These are phyloP conservation scores for Globisporangium parvum DNA, from an alignment of 352 stramenopile genomes.

Conservation along the genomic window DNA sequence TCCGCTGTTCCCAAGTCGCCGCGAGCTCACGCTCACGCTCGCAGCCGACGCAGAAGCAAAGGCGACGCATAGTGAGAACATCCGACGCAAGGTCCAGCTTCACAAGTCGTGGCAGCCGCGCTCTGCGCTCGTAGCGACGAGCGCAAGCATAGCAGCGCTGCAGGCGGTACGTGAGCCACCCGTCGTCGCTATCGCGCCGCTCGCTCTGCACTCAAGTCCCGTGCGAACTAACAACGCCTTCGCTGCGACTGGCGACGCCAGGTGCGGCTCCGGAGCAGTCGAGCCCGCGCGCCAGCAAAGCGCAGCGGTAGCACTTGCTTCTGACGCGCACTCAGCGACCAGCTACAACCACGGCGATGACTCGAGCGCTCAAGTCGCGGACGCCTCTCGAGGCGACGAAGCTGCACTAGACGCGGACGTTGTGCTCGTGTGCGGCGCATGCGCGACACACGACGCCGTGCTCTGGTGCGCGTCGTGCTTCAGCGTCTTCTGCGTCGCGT, in stretches of 20 bases:
- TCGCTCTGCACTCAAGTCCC: neutral
- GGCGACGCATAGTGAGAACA: constrained; percentile 34
- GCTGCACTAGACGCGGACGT: constrained; percentile 4
- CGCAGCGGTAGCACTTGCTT: neutral
- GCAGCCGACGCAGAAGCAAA: constrained; percentile 16
- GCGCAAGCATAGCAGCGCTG: neutral
- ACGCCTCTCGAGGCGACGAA: no score
- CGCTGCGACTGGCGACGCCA: neutral
- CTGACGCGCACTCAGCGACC: neutral
- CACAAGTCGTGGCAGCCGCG: constrained; percentile 52
- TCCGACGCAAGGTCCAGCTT: constrained; percentile 47
- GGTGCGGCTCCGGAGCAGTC: neutral
- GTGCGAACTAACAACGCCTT: constrained; percentile 8
- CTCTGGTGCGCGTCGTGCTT: constrained; percentile 67
- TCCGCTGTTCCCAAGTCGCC: constrained; percentile 11
- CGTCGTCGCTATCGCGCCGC: neutral
- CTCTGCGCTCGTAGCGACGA: constrained; percentile 10
- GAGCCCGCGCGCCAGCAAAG: neutral
- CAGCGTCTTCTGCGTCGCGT: constrained; percentile 40
- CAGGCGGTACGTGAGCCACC: constrained; percentile 16
- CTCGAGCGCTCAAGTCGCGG: neutral
- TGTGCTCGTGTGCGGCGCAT: constrained; percentile 40
- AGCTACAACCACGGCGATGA: neutral
- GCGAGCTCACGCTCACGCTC: constrained; percentile 22
- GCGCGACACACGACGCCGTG: constrained; percentile 22